Base-by-base conservation (phyloP, 306 rosid species). In the Fragaria vesca region DNA sequence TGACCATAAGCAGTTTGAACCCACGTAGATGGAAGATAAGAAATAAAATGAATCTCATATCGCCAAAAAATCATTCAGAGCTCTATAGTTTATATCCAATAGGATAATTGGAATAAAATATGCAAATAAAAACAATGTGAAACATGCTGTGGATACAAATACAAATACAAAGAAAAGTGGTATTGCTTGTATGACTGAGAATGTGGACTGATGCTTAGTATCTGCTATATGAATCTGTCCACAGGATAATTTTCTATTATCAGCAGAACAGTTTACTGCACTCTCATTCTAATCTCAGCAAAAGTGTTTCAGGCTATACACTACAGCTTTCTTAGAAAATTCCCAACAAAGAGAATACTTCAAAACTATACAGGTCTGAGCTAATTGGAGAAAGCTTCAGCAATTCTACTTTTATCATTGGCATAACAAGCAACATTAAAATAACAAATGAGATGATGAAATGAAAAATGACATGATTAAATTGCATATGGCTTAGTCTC, bases 361-460 rank as follows among this genome's bases (percentile, higher is more conserved):
- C 4, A 36, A 34, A 17, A 43, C 40, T 18, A 66, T 45, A 82
- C 55, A 20, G 4, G 51, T 45, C 36, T 36, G 21, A 45, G 42
- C 18, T 72, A 24, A 81, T 32, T 52, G 2, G 32, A 71, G 32
- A 72, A 65, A 77, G 43, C 15, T 38, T 54, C 38, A 20, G 36
- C 26, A 32, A 24, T 66, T 24, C 8, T 32, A 52, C 57, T 40
- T 70, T 45, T 34, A 70, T 72, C 45, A 36, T 82, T 52, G 62
- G 32, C 57, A 66, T 58, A 40, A 75, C 48, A 78, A 48, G 71
- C 75, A 71, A 52, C 51, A 38, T 43, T 42, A 76, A 71, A 20
- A 68, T 54, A 72, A 78, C 34, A 30, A 38, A 4, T 62, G 74
- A 26, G 74, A 68, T 48, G 67, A 48, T 43, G 43, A 55, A 48